A percentile compares a stretch with the other conserved stretches of the same genome.
phyloP scores from a whole-genome alignment of 208 protist species.

The Wallacemonas sp. region DNA sequence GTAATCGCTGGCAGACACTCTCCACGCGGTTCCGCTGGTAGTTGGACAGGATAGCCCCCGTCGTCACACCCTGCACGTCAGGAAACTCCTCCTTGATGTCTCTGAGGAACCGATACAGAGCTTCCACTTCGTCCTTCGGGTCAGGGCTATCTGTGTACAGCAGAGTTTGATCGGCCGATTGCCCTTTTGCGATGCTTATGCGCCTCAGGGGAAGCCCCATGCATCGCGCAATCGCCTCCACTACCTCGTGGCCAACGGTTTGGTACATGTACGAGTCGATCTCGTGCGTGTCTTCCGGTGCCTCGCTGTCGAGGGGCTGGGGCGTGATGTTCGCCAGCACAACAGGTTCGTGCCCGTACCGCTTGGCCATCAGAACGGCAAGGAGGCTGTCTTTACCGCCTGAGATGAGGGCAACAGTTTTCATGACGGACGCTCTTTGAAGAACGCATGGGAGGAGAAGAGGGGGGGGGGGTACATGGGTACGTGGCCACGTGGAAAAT shows the following conservation, averaged over 20 bases:
- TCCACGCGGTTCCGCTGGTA: conserved; percentile 99
- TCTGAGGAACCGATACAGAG: conserved; percentile 92
- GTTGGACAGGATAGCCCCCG: conserved; percentile 97
- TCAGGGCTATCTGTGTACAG: conserved; percentile 71
- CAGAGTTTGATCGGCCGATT: conserved; percentile 72
- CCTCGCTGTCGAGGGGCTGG: neutral
- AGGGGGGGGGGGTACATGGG: too few relatives aligned
- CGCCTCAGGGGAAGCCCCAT: conserved; percentile 93
- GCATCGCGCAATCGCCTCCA: conserved; percentile 89
- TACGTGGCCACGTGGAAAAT: too few relatives aligned
- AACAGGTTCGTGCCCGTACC: conserved; percentile 95
- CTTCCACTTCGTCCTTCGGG: conserved; percentile 97
- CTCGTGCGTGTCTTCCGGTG: conserved; percentile 72
- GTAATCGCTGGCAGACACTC: conserved; percentile 94
- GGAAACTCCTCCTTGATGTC: conserved; percentile 86
- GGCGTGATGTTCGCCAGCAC: conserved; percentile 96
- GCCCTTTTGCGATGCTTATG: conserved; percentile 60
- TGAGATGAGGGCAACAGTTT: conserved; percentile 95
- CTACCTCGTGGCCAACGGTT: conserved; percentile 96
- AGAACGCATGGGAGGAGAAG: neutral
- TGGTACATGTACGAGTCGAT: conserved; percentile 99
- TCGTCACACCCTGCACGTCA: conserved; percentile 92
- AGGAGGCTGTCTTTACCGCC: conserved; percentile 98
- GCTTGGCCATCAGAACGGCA: conserved; percentile 92
- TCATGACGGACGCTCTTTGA: conserved; percentile 64